Conservation (phyloP, 306 rosid genomes). For the Vigna angularis region DNA sequence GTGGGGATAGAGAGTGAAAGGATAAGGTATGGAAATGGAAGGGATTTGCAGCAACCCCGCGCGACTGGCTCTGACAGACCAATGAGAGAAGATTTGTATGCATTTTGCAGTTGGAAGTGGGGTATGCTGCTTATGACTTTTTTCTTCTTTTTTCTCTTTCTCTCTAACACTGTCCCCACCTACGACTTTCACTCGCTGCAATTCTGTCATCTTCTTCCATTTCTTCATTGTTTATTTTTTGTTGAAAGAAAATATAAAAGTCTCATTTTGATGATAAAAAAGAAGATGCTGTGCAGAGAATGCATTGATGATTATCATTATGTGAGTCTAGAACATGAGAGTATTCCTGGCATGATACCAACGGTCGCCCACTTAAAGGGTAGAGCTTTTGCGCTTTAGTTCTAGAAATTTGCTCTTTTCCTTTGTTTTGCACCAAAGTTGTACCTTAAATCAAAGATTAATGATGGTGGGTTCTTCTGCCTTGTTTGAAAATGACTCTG, state of each 20-base stretch:
- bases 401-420: background rate
- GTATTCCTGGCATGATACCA: background rate
- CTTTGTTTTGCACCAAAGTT: slow-evolving; percentile 26
- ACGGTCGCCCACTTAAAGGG: background rate
- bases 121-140: slow-evolving; percentile 42
- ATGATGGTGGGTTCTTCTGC: slow-evolving; percentile 45
- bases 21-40: slow-evolving; percentile 4
- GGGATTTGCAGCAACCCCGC: background rate
- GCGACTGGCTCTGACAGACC: slow-evolving; percentile 43
- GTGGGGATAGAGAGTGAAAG: slow-evolving; percentile 26
- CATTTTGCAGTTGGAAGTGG: slow-evolving; percentile 59
- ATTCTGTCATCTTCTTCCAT: slow-evolving; percentile 35
- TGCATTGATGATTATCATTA: background rate
- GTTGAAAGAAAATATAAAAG: background rate
- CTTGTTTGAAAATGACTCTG: slow-evolving; percentile 5
- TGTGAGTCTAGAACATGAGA: background rate
- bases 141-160: slow-evolving; percentile 26
- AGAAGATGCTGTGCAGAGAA: background rate
- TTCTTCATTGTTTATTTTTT: background rate
- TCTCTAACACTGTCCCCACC: slow-evolving; percentile 33
- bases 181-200: slow-evolving; percentile 31
- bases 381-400: background rate
- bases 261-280: background rate
- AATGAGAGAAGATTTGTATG: slow-evolving; percentile 59
- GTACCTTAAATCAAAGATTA: slow-evolving; percentile 23